These are phyloP conservation scores for Phytopythium litorale DNA, from an alignment of 352 stramenopile species.

Conservation along the genomic window DNA sequence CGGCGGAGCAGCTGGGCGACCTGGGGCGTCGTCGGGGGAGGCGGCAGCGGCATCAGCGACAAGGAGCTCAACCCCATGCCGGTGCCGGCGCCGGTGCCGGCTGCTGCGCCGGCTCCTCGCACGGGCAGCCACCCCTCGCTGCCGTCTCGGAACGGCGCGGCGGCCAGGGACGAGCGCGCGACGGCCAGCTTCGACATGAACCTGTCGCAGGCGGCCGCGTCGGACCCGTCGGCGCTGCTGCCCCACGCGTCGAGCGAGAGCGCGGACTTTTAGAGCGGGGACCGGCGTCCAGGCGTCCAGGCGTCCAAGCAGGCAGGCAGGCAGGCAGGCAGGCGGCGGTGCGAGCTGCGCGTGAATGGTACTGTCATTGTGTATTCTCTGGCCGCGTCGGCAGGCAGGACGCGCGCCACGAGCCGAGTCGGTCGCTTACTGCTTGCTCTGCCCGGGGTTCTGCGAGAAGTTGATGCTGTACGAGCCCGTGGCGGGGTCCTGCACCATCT, in stretches of 20 bases:
- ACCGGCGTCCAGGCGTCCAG: too few relatives aligned
- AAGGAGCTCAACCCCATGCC: constrained; percentile 50
- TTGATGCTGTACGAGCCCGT: constrained; percentile 98
- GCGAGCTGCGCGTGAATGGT: too few relatives aligned
- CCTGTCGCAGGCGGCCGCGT: constrained; percentile 22
- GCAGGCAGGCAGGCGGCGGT: too few relatives aligned
- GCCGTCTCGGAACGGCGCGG: constrained; percentile 6
- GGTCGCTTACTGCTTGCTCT: neutral
- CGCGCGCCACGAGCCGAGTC: too few relatives aligned
- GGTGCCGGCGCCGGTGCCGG: constrained; percentile 10
- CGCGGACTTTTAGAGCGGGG: constrained; percentile 55
- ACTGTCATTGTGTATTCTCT: too few relatives aligned
- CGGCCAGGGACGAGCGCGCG: constrained; percentile 10
- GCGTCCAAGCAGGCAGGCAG: neutral
- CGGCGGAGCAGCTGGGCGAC: constrained; percentile 71
- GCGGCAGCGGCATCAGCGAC: constrained; percentile 34
- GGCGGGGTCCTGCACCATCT: constrained; percentile 96
- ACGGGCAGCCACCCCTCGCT: constrained; percentile 16
- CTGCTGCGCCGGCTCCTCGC: constrained; percentile 8
- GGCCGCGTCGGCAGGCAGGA: too few relatives aligned
- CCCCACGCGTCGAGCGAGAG: constrained; percentile 35
- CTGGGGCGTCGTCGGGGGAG: constrained; percentile 48
- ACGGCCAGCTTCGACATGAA: constrained; percentile 43
- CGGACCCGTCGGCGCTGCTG: constrained; percentile 24
- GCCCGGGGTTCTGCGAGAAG: constrained; percentile 67